These are phyloP conservation scores for Dothistroma pini DNA, from an alignment of 2,329 filamentous ascomycete species.

Conservation along the genomic window DNA sequence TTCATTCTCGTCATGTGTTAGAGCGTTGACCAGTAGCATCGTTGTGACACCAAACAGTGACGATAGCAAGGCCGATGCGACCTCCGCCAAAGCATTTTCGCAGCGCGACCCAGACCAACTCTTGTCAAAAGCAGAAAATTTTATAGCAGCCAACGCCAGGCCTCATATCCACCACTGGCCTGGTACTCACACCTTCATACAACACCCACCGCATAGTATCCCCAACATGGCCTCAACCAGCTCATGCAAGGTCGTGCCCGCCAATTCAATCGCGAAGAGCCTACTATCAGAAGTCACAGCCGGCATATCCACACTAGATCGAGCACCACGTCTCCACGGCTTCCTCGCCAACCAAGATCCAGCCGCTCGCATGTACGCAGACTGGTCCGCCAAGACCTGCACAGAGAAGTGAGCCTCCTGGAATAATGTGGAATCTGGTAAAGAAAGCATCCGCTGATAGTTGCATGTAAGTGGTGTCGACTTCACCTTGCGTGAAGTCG, in stretches of 20 bases:
- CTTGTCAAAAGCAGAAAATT: not conserved
- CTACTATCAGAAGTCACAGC: conserved; percentile 74
- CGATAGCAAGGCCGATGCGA: not conserved
- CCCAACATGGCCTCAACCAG: not conserved
- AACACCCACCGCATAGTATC: not conserved
- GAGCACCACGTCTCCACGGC: conserved; percentile 76
- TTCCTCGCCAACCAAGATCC: conserved; percentile 92
- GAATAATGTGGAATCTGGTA: not conserved
- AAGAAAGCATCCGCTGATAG: conserved; percentile 1
- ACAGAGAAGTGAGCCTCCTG: conserved; percentile 76
- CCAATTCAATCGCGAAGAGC: conserved; percentile 78
- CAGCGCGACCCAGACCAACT: not conserved
- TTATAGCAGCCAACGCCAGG: not conserved
- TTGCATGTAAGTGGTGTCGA: conserved; percentile 63
- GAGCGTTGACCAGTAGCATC: not conserved
- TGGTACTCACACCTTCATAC: not conserved
- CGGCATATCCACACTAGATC: conserved; percentile 67
- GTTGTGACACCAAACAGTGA: not conserved
- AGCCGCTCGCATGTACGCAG: conserved; percentile 86
- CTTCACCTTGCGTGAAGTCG: conserved; percentile 78
- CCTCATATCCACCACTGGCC: not conserved
- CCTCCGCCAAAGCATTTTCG: not conserved
- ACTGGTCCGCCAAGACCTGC: conserved; percentile 96
- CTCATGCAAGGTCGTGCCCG: conserved; percentile 88
- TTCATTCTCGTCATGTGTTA: not conserved